Evolutionary conservation across 164 flowering plant genomes (phyloP).

Genomic region (Umbilicus rupestris): DNA sequence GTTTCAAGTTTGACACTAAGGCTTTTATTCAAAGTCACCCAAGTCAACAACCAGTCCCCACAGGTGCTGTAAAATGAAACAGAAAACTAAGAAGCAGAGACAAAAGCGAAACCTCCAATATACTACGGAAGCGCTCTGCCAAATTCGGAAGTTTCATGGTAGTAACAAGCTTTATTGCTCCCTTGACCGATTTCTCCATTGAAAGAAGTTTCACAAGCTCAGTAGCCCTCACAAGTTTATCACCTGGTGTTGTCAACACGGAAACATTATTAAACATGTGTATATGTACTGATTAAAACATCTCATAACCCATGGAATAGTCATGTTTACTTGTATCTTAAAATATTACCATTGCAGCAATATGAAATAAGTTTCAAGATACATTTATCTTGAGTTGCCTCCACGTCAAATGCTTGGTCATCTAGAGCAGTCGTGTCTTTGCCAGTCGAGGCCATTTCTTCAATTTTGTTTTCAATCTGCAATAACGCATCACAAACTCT

Average conservation of each 20-base stretch:
- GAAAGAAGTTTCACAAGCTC: constrained; percentile 81
- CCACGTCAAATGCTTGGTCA: constrained; percentile 67
- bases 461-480: constrained; percentile 58
- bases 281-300: background rate
- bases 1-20: background rate
- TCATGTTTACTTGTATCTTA: background rate
- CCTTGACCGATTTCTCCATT: constrained; percentile 72
- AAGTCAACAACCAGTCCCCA: too few species aligned
- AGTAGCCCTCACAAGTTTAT: constrained; percentile 81
- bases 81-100: background rate
- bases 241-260: constrained; percentile 43
- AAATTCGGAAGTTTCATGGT: constrained; percentile 76
- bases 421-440: constrained; percentile 46
- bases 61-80: background rate
- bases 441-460: constrained; percentile 45
- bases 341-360: constrained; percentile 76
- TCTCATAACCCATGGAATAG: background rate
- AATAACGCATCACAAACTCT: background rate
- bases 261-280: background rate
- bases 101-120: constrained; percentile 53
- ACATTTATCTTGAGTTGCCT: constrained; percentile 79
- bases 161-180: constrained; percentile 88
- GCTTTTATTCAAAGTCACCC: background rate
- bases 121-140: constrained; percentile 72
- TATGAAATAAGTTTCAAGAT: constrained; percentile 84